phyloP scores from a whole-genome alignment of 306 rosid genomes.

The Lathyrus aphaca region DNA sequence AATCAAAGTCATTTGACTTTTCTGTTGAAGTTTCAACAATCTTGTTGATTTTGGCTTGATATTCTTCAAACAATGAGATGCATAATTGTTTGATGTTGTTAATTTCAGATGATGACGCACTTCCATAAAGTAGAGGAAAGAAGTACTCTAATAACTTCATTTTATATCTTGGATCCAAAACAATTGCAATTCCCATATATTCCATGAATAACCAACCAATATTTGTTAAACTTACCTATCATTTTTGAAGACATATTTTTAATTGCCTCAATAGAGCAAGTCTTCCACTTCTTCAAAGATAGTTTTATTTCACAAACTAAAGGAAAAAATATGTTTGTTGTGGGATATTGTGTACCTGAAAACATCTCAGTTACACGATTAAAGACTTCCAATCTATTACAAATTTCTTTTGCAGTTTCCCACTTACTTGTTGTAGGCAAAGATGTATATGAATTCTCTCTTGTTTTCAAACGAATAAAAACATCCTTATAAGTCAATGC shows the following conservation, averaged over 20 bases:
- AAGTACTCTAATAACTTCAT: background rate
- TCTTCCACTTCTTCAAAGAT: background rate
- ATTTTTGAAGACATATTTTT: background rate
- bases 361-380: slow-evolving; percentile 17
- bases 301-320: slow-evolving; percentile 6
- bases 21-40: too few relatives aligned
- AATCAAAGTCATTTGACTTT: too few relatives aligned
- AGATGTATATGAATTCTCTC: background rate
- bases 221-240: background rate
- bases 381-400: slow-evolving; percentile 13
- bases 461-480: background rate
- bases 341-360: slow-evolving; percentile 6
- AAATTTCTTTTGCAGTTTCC: background rate
- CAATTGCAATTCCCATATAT: background rate
- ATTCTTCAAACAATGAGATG: too few relatives aligned
- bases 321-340: slow-evolving; percentile 1
- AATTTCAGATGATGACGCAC: too few relatives aligned
- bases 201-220: background rate
- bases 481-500: background rate
- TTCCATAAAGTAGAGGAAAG: too few relatives aligned
- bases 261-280: background rate
- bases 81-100: too few relatives aligned
- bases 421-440: slow-evolving; percentile 43
- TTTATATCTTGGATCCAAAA: background rate
- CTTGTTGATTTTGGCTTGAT: too few relatives aligned